phyloP scores from a whole-genome alignment of 306 rosid genomes.

The Parietaria judaica region DNA sequence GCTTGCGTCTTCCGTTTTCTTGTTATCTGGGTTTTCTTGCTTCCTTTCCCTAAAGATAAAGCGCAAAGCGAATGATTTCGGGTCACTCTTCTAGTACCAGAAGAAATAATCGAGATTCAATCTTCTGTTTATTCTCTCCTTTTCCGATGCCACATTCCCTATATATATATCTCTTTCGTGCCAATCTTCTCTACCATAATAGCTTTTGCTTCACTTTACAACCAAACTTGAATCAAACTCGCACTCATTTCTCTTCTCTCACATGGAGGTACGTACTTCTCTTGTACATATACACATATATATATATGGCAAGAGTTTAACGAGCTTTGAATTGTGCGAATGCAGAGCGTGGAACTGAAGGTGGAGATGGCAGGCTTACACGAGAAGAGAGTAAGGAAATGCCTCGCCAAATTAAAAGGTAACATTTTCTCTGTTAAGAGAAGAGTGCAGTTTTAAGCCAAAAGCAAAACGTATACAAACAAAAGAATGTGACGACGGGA shows the following conservation, averaged over 20 bases:
- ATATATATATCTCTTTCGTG: background rate
- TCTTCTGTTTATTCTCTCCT: conserved; percentile 11
- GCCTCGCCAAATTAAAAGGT: conserved; percentile 75
- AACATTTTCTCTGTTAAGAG: background rate
- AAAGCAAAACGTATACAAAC: too few species aligned
- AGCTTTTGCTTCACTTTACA: background rate
- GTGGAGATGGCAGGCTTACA: conserved; percentile 92
- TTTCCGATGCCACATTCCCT: background rate
- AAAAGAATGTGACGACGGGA: too few species aligned
- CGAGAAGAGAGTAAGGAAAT: conserved; percentile 78
- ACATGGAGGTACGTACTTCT: too few species aligned
- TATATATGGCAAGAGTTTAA: too few species aligned
- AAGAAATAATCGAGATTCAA: background rate
- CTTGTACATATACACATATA: too few species aligned
- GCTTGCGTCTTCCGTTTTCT: conserved; percentile 21
- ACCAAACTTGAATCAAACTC: too few species aligned
- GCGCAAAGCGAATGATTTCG: conserved; percentile 8
- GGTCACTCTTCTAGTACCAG: background rate
- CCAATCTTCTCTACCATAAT: background rate
- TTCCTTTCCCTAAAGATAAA: conserved; percentile 12
- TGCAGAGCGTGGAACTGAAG: conserved; percentile 77
- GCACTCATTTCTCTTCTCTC: too few species aligned
- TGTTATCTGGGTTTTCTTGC: background rate
- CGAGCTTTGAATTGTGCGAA: background rate
- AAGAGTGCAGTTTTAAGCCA: background rate